Evolutionary conservation across 2,329 filamentous ascomycete genomes (phyloP), one percentile per base, ranked within the genome.

Genomic region (Daldinia sp.): DNA sequence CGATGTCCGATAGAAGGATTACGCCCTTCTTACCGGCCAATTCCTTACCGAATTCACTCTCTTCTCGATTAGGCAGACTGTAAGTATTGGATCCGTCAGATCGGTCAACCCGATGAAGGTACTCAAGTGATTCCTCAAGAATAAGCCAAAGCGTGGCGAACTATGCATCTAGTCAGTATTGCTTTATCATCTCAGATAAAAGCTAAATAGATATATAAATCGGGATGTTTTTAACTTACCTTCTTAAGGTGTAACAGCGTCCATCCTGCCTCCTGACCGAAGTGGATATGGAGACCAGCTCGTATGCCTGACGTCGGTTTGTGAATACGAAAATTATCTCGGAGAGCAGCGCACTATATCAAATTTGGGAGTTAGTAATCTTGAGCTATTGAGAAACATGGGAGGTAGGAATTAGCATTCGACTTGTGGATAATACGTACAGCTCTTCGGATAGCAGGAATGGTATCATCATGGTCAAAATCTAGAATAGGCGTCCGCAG

Each of bases 171-270:
- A 20, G 53, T 69, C 51, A 67, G 60, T 20, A 35, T 41, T 3
- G 3, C 10, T 37, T 39, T 30, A 53, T 20, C 6, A 39, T 51
- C 30, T 53, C n/a, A 28, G 12, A 37, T 13, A n/a, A 12, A 35
- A 53, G 46, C 7, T 18, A n/a, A 10, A 51, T 12, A 18, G 15
- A 33, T 18, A n/a, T 51, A 51, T 15, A 51, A 33, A 51, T 6
- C 7, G 33, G n/a, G 13, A n/a, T n/a, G 7, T n/a, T 51, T 51
- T n/a, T 13, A n/a, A 53, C 64, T 59, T 56, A 70, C 68, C 59
- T 71, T 74, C 58, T 76, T 76, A 18, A 76, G 60, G 23, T 72
- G 62, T 6, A 73, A 41, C 12, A 76, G 42, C 2, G 56, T 72
- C 65, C 67, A 76, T 6, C 72, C 72, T 0, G 20, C 51, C 46